Conservation (phyloP, 2,329 filamentous ascomycete genomes). For the Neoscytalidium dimidiatum region DNA sequence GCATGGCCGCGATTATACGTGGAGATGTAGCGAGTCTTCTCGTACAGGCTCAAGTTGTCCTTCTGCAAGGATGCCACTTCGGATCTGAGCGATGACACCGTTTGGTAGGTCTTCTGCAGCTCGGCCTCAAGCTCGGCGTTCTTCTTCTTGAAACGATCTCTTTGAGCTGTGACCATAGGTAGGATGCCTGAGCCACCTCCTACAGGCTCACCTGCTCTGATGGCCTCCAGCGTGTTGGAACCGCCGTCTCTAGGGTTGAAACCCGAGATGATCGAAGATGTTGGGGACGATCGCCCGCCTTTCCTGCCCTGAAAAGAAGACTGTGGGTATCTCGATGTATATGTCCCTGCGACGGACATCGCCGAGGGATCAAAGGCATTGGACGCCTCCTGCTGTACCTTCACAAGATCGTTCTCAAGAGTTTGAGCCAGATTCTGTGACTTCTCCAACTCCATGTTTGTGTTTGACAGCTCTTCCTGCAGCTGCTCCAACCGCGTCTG, state of each 20-base stretch:
- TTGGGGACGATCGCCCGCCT: conserved; percentile 78
- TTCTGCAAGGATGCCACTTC: conserved; percentile 92
- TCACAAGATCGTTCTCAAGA: conserved; percentile 87
- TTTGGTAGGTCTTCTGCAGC: conserved; percentile 78
- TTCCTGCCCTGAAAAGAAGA: conserved; percentile 59
- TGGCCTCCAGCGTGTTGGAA: conserved; percentile 50
- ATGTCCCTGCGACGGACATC: conserved; percentile 90
- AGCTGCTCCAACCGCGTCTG: conserved; percentile 77
- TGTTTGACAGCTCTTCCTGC: conserved; percentile 79
- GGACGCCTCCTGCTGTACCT: conserved; percentile 79
- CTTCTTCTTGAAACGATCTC: conserved; percentile 96
- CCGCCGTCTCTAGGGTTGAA: conserved; percentile 59
- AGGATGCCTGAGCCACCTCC: conserved; percentile 84
- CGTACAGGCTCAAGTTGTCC: conserved; percentile 93
- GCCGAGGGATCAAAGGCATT: conserved; percentile 82
- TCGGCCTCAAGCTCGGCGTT: conserved; percentile 90
- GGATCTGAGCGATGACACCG: conserved; percentile 81
- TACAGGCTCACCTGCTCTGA: conserved; percentile 65
- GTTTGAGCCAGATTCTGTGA: conserved; percentile 82
- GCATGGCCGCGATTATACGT: conserved; percentile 80
- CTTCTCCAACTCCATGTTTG: conserved; percentile 83
- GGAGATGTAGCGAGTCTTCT: conserved; percentile 95
- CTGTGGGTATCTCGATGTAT: conserved; percentile 75
- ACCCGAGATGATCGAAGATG: conserved; percentile 97
- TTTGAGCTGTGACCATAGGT: conserved; percentile 97